phyloP scores from a whole-genome alignment of 768 basidiomycete species.

The Fibroporia radiculosa region DNA sequence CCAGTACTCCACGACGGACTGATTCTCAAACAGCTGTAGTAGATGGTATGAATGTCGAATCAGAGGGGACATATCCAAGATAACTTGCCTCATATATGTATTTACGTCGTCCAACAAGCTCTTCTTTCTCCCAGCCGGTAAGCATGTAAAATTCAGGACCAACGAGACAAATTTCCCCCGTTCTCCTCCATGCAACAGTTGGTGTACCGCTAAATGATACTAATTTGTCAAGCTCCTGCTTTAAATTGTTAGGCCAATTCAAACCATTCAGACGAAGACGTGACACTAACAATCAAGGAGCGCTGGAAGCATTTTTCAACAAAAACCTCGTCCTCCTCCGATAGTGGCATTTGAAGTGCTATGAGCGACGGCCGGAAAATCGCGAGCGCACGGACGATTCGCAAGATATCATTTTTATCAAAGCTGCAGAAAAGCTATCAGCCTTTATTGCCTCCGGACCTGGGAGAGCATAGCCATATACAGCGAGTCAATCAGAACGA shows the following conservation, averaged over 20 bases:
- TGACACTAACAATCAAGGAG: conserved; percentile 65
- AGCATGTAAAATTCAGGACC: conserved; percentile 95
- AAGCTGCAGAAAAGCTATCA: conserved; percentile 43
- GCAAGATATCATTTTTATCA: conserved; percentile 92
- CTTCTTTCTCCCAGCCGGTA: conserved; percentile 84
- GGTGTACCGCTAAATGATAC: conserved; percentile 97
- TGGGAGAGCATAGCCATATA: not conserved
- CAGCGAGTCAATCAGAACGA: not conserved
- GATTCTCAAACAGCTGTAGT: conserved; percentile 82
- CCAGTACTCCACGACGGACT: conserved; percentile 92
- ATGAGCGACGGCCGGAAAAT: conserved; percentile 96
- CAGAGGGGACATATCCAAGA: conserved; percentile 10
- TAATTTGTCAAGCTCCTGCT: conserved; percentile 90
- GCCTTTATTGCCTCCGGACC: not conserved
- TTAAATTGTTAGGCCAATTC: not conserved
- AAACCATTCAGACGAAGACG: conserved; percentile 3
- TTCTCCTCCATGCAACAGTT: conserved; percentile 95
- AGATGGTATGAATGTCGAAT: not conserved
- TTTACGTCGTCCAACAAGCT: conserved; percentile 54
- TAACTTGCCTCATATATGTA: conserved; percentile 58
- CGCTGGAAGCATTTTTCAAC: conserved; percentile 95
- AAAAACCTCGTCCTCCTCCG: conserved; percentile 93
- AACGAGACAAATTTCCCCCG: conserved; percentile 95
- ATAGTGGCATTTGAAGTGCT: conserved; percentile 95
- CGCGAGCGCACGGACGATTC: conserved; percentile 89